Evolutionary conservation across 345 rosid species (phyloP).

Genomic region (Camelina sativa): DNA sequence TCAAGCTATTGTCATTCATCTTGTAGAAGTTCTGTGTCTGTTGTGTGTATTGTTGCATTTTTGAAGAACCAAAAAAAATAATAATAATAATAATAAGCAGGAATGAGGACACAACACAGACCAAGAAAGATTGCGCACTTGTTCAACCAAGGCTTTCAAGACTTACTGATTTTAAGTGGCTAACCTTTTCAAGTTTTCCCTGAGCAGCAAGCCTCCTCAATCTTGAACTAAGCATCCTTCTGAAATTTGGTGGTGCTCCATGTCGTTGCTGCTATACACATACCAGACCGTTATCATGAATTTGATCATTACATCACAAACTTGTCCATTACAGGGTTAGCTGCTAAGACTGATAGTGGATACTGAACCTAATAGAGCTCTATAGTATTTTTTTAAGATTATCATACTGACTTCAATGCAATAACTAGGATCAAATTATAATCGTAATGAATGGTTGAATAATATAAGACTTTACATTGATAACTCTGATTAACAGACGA

Average conservation of each 20-base stretch:
- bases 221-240: conserved; percentile 64
- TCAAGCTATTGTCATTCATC: conserved; percentile 48
- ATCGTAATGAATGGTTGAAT: background rate
- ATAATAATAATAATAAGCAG: background rate
- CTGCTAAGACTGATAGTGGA: conserved; percentile 4
- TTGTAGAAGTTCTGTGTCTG: conserved; percentile 72
- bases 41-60: conserved; percentile 41
- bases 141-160: conserved; percentile 30
- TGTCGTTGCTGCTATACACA: conserved; percentile 60
- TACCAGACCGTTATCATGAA: conserved; percentile 22
- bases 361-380: conserved; percentile 21
- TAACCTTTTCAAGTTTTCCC: conserved; percentile 77
- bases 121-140: conserved; percentile 26
- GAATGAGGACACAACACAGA: conserved; percentile 26
- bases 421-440: conserved; percentile 7
- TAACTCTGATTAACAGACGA: background rate
- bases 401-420: conserved; percentile 16
- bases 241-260: conserved; percentile 64
- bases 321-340: conserved; percentile 6
- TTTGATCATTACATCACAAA: conserved; percentile 12
- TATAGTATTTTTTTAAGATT: background rate
- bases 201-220: conserved; percentile 75
- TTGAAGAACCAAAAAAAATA: conserved; percentile 11
- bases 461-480: conserved; percentile 1
- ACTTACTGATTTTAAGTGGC: conserved; percentile 44